Evolutionary conservation across 2,329 filamentous ascomycete species (phyloP), one percentile per base, ranked within the genome.

Genomic region (Aspergillus pseudonomiae): DNA sequence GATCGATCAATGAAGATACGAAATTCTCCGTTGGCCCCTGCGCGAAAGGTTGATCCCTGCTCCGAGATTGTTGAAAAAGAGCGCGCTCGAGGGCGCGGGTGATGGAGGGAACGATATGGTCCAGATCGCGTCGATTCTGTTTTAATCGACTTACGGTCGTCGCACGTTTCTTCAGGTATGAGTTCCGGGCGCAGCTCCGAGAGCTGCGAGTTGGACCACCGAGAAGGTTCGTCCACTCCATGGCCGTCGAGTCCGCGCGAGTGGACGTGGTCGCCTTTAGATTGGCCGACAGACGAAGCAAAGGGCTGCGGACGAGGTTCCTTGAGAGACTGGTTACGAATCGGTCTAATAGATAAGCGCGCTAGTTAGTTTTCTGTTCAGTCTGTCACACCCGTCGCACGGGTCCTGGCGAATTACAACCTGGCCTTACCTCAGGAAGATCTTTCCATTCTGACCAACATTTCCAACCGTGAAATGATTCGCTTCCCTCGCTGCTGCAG

Each of bases 1-100:
- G 91, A 86, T 66, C 91, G 86, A 58, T 93, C 90, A 71, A 96
- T 94, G 65, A 94, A 85, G 43, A 96, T 88, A 74, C 91, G 93
- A 77, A 95, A 89, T 62, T 88, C 90, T 39, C 89, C 90, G 3
- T 84, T 83, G 63, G 90, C 73, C 57, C 71, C 72, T n/a, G 68
- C 69, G 43, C 74, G 73, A 11, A 76, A 69, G 11, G 73, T 70
- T 50, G 77, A 77, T 30, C 80, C 78, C 64, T 85, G 83, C 67
- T 93, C 91, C 55, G 89, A 90, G 60, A 91, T 80, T 6, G 91
- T 94, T 39, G 91, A 93, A 73, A 93, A 91, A 0, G 93, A 96
- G 70, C 90, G 82, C 24, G 91, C 88, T 68, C 91, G 88, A 61
- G 85, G 84, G 67, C 85, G 88, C 34, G 75, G 70, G 41, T 63